phyloP scores from a whole-genome alignment of 2,329 filamentous ascomycete genomes.

The Botrytis fragariae region DNA sequence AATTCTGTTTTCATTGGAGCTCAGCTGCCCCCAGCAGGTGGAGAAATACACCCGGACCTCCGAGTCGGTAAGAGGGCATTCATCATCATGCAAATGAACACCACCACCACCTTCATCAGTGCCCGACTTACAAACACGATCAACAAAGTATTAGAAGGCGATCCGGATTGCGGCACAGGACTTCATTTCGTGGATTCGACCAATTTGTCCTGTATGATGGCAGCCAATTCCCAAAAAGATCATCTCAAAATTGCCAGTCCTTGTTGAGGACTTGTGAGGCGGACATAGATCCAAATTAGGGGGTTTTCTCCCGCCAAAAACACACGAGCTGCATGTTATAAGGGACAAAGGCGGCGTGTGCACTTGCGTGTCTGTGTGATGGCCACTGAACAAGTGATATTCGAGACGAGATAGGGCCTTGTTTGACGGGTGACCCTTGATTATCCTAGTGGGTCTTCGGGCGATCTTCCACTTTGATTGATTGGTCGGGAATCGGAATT shows the following conservation, averaged over 20 bases:
- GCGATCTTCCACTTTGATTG: neutral
- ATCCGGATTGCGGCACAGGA: neutral
- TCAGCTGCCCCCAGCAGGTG: neutral
- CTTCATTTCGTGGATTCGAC: neutral
- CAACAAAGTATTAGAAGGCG: neutral
- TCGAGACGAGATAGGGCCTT: conserved; percentile 3
- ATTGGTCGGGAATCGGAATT: neutral
- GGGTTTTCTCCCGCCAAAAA: neutral
- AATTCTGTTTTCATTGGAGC: neutral
- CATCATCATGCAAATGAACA: neutral
- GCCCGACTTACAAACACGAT: neutral
- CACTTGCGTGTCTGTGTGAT: conserved; percentile 4
- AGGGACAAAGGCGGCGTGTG: conserved; percentile 5
- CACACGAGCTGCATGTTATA: neutral
- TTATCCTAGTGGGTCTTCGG: neutral
- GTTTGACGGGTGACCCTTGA: conserved; percentile 10
- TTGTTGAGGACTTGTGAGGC: neutral
- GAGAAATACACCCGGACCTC: conserved; percentile 6
- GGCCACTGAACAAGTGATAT: neutral
- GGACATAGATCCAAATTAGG: neutral
- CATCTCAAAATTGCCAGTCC: neutral
- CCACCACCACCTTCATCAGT: neutral
- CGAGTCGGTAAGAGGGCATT: neutral
- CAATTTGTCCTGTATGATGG: neutral
- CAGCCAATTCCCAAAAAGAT: neutral